Evolutionary conservation across 202 grass and related monocot genomes (phyloP).

Genomic region (Panicum hallii): DNA sequence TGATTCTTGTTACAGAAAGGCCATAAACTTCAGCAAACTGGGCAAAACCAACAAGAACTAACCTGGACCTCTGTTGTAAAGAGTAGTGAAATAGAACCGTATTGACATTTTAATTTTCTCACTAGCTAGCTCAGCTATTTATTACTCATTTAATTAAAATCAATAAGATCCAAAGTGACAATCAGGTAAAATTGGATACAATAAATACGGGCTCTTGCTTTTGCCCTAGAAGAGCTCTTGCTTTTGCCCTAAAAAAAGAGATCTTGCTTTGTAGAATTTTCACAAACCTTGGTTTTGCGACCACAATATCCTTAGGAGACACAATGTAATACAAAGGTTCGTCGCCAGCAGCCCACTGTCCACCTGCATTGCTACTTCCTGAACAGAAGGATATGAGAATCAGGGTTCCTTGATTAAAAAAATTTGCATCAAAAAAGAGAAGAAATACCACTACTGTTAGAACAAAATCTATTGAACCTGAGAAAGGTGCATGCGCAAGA

Average conservation of each 20-base stretch:
- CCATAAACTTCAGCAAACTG: conserved; percentile 22
- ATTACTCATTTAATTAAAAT: conserved; percentile 3
- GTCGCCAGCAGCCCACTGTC: conserved; percentile 94
- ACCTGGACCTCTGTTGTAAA: neutral
- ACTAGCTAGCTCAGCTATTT: neutral
- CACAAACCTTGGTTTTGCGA: conserved; percentile 93
- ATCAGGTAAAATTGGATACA: neutral
- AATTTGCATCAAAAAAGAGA: conserved; percentile 34
- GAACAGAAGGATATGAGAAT: conserved; percentile 43
- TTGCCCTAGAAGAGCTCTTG: too few relatives aligned
- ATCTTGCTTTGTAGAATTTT: conserved; percentile 33
- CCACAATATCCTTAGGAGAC: conserved; percentile 98
- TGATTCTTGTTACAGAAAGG: neutral
- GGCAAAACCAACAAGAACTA: neutral
- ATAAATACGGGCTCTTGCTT: too few relatives aligned
- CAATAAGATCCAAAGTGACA: conserved; percentile 1
- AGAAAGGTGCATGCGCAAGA: conserved; percentile 93
- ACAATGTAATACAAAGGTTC: conserved; percentile 98
- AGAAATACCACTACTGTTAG: conserved; percentile 29
- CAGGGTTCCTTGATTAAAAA: conserved; percentile 42
- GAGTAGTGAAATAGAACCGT: neutral
- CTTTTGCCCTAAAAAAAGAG: too few relatives aligned
- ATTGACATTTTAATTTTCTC: conserved; percentile 18
- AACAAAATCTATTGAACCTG: conserved; percentile 62
- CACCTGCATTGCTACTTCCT: conserved; percentile 98